Percentiles rank a stretch among this genome's conserved stretches.
These are phyloP conservation scores for Phytophthora brassicae DNA, from an alignment of 352 stramenopile species.

Conservation along the genomic window DNA sequence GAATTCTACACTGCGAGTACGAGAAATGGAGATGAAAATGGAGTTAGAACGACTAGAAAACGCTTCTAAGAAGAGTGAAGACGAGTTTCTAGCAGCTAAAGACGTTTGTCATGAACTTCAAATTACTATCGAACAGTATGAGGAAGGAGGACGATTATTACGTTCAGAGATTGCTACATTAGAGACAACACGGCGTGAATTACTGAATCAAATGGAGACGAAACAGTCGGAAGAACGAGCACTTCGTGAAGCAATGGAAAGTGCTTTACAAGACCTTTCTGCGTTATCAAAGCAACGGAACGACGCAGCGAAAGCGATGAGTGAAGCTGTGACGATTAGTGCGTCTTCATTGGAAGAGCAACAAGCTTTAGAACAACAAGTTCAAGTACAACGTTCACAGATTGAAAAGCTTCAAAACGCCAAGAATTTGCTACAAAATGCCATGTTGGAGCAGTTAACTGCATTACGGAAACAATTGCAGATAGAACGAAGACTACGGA, in stretches of 20 bases:
- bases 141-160: constrained; percentile 24
- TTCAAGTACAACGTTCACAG: constrained; percentile 66
- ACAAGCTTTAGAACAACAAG: constrained; percentile 55
- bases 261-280: constrained; percentile 61
- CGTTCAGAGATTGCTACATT: constrained; percentile 29
- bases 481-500: constrained; percentile 61
- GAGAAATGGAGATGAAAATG: constrained; percentile 36
- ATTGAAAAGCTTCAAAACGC: constrained; percentile 77
- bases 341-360: constrained; percentile 81
- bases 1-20: constrained; percentile 34
- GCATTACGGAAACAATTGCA: constrained; percentile 79
- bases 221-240: constrained; percentile 52
- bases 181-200: constrained; percentile 28
- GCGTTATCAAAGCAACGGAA: constrained; percentile 72
- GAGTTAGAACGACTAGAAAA: constrained; percentile 38
- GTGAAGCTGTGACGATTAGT: constrained; percentile 82
- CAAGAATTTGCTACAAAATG: constrained; percentile 78
- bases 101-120: constrained; percentile 57
- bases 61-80: constrained; percentile 37
- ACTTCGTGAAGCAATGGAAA: constrained; percentile 67
- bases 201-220: constrained; percentile 44
- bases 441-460: constrained; percentile 82
- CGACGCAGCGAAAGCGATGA: constrained; percentile 79
- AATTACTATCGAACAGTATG: constrained; percentile 38
- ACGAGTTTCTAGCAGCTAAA: constrained; percentile 55